Percentiles rank a stretch among this genome's conserved stretches.
Evolutionary conservation across 2,329 filamentous ascomycete species (phyloP).

Genomic region (Drechslerella dactyloides): DNA sequence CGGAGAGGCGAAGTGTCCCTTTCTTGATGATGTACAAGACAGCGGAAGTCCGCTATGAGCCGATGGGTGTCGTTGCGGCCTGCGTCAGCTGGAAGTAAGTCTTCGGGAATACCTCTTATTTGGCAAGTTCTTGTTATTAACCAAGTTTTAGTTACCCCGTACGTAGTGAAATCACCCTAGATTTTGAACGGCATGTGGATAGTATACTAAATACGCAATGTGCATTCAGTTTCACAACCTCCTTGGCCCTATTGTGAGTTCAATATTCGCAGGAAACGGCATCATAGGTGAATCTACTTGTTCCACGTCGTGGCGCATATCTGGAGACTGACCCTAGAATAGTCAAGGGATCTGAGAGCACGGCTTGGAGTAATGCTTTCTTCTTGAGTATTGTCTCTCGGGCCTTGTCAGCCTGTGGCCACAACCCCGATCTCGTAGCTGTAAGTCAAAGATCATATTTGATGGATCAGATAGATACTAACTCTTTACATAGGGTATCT

Average conservation of each 20-base stretch:
- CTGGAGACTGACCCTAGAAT: no score
- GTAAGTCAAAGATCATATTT: slow-evolving; percentile 19
- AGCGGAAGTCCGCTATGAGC: slow-evolving; percentile 89
- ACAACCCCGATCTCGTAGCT: slow-evolving; percentile 81
- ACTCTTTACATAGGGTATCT: slow-evolving; percentile 60
- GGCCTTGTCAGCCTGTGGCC: slow-evolving; percentile 80
- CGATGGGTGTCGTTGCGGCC: slow-evolving; percentile 87
- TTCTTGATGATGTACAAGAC: slow-evolving; percentile 89
- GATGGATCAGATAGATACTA: background rate
- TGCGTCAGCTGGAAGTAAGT: slow-evolving; percentile 93
- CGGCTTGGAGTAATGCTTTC: slow-evolving; percentile 87
- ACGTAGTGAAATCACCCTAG: slow-evolving; percentile 41
- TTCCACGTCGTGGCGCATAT: background rate
- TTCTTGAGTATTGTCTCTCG: slow-evolving; percentile 79
- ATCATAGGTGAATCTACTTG: slow-evolving; percentile 64
- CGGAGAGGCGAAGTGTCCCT: slow-evolving; percentile 66
- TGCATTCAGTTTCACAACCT: slow-evolving; percentile 82
- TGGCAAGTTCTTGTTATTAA: slow-evolving; percentile 51
- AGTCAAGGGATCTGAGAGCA: slow-evolving; percentile 94
- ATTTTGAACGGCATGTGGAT: background rate
- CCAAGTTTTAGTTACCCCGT: slow-evolving; percentile 59
- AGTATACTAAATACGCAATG: background rate
- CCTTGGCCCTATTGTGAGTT: slow-evolving; percentile 85
- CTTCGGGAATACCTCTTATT: background rate
- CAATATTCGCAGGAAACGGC: slow-evolving; percentile 87